Conservation (phyloP, 1,284 basidiomycete species). For the Rhodotorula glutinis region DNA sequence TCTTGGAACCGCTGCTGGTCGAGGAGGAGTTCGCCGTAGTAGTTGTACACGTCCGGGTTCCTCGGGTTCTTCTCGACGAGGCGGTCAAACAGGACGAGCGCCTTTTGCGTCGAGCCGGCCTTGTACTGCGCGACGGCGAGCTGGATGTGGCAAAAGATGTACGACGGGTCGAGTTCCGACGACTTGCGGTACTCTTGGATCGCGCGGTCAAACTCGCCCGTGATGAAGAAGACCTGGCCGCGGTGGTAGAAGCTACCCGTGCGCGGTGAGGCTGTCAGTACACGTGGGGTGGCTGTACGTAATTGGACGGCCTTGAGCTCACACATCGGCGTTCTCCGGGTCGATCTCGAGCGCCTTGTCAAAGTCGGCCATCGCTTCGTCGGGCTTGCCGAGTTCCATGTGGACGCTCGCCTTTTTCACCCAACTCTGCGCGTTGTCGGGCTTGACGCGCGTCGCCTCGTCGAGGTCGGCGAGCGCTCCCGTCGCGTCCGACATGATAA, state of each 20-base stretch:
- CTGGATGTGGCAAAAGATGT: constrained; percentile 95
- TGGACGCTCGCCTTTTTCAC: constrained; percentile 97
- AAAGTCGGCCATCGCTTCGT: constrained; percentile 83
- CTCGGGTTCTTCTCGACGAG: constrained; percentile 46
- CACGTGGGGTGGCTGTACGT: too few relatives aligned
- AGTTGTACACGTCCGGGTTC: constrained; percentile 47
- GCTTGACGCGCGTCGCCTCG: constrained; percentile 68
- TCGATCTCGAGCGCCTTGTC: constrained; percentile 83
- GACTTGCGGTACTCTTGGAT: constrained; percentile 89
- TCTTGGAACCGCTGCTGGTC: constrained; percentile 89
- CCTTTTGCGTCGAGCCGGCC: constrained; percentile 68
- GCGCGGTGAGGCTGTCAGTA: not conserved
- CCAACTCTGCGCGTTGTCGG: constrained; percentile 76
- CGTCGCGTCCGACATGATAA: constrained; percentile 78
- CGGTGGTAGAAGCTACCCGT: constrained; percentile 90
- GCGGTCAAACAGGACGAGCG: constrained; percentile 84
- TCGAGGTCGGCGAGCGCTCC: constrained; percentile 85
- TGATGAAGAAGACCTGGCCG: constrained; percentile 97
- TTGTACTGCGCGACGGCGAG: constrained; percentile 98
- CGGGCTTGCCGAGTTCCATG: constrained; percentile 82
- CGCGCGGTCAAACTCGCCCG: constrained; percentile 81
- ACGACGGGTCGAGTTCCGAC: constrained; percentile 72
- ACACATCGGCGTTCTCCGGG: constrained; percentile 73
- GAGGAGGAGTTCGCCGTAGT: constrained; percentile 87
- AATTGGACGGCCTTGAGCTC: not conserved